These are phyloP conservation scores for Lichenothelia convexa DNA, from an alignment of 495 filamentous ascomycete species.

Conservation along the genomic window DNA sequence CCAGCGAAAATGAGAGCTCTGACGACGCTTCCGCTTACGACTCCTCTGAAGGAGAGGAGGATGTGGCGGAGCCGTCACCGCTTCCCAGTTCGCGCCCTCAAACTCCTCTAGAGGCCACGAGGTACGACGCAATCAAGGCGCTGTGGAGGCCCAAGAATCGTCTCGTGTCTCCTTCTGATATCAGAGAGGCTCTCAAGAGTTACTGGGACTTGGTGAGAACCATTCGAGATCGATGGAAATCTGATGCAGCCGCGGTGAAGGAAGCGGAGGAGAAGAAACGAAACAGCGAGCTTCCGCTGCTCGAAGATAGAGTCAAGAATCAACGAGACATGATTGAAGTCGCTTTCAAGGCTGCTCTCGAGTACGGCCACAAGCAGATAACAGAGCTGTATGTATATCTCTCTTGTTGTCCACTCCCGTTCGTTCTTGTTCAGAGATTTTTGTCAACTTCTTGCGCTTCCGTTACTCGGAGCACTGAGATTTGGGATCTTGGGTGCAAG, in stretches of 20 bases:
- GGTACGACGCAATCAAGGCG: conserved; percentile 45
- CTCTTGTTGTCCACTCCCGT: background rate
- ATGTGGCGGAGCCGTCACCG: conserved; percentile 30
- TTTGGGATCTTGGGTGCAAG: too few relatives aligned
- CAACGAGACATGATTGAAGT: conserved; percentile 40
- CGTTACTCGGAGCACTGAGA: too few relatives aligned
- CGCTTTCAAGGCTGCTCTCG: conserved; percentile 39
- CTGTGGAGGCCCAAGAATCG: conserved; percentile 43
- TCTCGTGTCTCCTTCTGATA: conserved; percentile 25
- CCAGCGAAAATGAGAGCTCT: conserved; percentile 19
- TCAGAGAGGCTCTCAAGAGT: conserved; percentile 33
- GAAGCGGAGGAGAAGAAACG: conserved; percentile 34
- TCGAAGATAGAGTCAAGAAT: conserved; percentile 30
- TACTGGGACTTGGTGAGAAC: conserved; percentile 43
- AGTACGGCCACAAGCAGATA: conserved; percentile 44
- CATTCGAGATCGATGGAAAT: conserved; percentile 44
- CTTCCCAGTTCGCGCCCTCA: conserved; percentile 31
- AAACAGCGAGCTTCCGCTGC: conserved; percentile 28
- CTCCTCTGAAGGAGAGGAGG: conserved; percentile 27
- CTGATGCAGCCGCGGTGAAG: conserved; percentile 37
- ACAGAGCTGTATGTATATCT: conserved; percentile 40
- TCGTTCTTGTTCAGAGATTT: too few relatives aligned
- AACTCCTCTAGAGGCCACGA: conserved; percentile 33
- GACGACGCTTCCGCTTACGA: conserved; percentile 35
- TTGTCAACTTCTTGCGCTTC: too few relatives aligned